These are phyloP conservation scores for Zygotorulaspora mrakii DNA, from an alignment of 1,139 yeast species.

Conservation along the genomic window DNA sequence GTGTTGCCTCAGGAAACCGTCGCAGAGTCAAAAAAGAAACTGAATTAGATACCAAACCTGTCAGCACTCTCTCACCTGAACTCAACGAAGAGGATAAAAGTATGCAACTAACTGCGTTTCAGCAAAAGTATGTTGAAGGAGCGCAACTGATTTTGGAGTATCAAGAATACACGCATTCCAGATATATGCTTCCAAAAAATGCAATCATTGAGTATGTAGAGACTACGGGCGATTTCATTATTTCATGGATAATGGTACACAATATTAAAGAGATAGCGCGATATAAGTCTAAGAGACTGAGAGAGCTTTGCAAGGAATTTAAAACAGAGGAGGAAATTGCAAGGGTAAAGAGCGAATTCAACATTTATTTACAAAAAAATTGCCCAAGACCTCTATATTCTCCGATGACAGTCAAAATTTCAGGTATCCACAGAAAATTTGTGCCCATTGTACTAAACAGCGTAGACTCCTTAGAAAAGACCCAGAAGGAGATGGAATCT, in stretches of 20 bases:
- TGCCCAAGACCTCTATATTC: constrained; percentile 51
- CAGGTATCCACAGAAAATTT: constrained; percentile 61
- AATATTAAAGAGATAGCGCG: constrained; percentile 29
- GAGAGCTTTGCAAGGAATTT: constrained; percentile 20
- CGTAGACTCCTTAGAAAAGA: constrained; percentile 54
- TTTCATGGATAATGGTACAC: constrained; percentile 36
- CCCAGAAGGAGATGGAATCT: constrained; percentile 57
- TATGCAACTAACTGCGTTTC: constrained; percentile 60
- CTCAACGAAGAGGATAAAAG: constrained; percentile 40
- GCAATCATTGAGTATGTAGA: constrained; percentile 61
- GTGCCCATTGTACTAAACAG: constrained; percentile 70
- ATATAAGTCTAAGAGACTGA: constrained; percentile 26
- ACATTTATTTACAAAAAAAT: constrained; percentile 28
- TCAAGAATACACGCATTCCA: constrained; percentile 69
- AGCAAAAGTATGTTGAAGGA: constrained; percentile 60
- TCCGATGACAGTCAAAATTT: constrained; percentile 60
- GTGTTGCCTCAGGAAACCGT: constrained; percentile 5
- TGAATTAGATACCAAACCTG: constrained; percentile 18
- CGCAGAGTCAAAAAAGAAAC: constrained; percentile 9
- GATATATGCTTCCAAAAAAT: constrained; percentile 72
- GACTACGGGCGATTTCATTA: constrained; percentile 30
- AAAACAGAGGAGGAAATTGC: constrained; percentile 19
- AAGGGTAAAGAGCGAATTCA: constrained; percentile 21
- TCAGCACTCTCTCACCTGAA: constrained; percentile 1
- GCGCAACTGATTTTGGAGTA: constrained; percentile 84